phyloP scores from a whole-genome alignment of 2,329 filamentous ascomycete genomes.

The Pezicula radicicola region DNA sequence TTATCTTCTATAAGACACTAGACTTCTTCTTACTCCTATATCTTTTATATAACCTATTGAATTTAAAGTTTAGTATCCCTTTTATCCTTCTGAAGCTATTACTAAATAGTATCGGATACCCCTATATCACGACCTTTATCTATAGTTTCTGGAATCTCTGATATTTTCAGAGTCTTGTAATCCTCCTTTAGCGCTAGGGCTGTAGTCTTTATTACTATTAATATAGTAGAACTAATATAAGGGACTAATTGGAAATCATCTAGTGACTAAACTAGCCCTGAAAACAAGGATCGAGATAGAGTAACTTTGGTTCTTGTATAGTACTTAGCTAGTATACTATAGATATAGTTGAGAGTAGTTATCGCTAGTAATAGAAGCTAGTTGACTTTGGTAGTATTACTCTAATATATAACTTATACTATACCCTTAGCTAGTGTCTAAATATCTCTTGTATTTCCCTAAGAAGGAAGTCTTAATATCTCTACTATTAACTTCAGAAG shows the following conservation, averaged over 20 bases:
- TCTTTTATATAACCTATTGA: constrained; percentile 19
- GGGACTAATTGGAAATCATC: too few species aligned
- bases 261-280: too few species aligned
- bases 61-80: constrained; percentile 11
- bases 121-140: constrained; percentile 45
- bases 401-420: constrained; percentile 27
- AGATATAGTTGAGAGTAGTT: constrained; percentile 15
- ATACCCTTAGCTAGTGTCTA: constrained; percentile 44
- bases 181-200: constrained; percentile 19
- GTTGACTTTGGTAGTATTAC: constrained; percentile 10
- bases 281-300: too few species aligned
- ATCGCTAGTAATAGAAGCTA: constrained; percentile 15
- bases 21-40: constrained; percentile 20
- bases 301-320: too few species aligned
- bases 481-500: constrained; percentile 26
- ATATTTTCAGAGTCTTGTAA: background rate
- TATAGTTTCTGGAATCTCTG: too few species aligned
- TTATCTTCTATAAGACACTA: too few species aligned
- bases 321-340: too few species aligned
- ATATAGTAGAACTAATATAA: too few species aligned
- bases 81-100: constrained; percentile 54
- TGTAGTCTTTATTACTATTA: too few species aligned
- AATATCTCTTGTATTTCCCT: constrained; percentile 52
- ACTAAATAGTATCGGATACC: constrained; percentile 59
- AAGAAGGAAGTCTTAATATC: constrained; percentile 37